Conservation (phyloP, 2,329 filamentous ascomycete genomes). For the Colletotrichum eremochloae region DNA sequence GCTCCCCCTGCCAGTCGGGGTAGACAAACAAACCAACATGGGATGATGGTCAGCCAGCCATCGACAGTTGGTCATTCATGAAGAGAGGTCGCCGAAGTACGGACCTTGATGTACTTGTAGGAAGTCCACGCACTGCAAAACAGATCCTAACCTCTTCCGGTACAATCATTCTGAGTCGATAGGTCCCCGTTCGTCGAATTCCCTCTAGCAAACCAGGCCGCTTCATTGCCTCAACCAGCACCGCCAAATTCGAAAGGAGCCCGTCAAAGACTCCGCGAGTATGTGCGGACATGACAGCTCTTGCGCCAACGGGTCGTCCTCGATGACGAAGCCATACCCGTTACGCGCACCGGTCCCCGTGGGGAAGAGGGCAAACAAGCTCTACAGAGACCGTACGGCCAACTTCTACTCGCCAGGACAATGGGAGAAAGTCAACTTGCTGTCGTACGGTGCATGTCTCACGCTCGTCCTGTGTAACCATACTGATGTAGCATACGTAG, state of each 20-base stretch:
- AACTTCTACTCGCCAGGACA: constrained; percentile 45
- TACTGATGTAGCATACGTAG: neutral
- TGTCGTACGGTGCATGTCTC: constrained; percentile 34
- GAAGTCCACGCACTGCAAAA: neutral
- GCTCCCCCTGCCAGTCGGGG: constrained; percentile 8
- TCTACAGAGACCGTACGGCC: constrained; percentile 42
- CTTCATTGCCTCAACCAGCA: neutral
- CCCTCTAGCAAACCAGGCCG: neutral
- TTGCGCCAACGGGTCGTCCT: constrained; percentile 10
- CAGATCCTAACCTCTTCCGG: neutral
- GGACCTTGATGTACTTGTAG: neutral
- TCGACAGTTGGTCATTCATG: constrained; percentile 2
- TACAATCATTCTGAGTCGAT: neutral
- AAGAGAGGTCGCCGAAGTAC: neutral
- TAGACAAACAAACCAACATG: neutral
- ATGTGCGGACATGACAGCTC: constrained; percentile 31
- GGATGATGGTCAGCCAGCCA: neutral
- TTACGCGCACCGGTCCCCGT: constrained; percentile 30
- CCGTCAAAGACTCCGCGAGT: neutral
- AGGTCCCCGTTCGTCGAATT: neutral
- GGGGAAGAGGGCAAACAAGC: constrained; percentile 34
- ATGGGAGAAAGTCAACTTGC: constrained; percentile 45
- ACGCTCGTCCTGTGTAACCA: fast-evolving
- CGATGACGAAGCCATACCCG: constrained; percentile 33
- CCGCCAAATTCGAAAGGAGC: neutral